A percentile compares a stretch with the other conserved stretches of the same genome.
These are phyloP conservation scores for Zymoseptoria pseudotritici DNA, from an alignment of 2,329 filamentous ascomycete genomes.

Conservation along the genomic window DNA sequence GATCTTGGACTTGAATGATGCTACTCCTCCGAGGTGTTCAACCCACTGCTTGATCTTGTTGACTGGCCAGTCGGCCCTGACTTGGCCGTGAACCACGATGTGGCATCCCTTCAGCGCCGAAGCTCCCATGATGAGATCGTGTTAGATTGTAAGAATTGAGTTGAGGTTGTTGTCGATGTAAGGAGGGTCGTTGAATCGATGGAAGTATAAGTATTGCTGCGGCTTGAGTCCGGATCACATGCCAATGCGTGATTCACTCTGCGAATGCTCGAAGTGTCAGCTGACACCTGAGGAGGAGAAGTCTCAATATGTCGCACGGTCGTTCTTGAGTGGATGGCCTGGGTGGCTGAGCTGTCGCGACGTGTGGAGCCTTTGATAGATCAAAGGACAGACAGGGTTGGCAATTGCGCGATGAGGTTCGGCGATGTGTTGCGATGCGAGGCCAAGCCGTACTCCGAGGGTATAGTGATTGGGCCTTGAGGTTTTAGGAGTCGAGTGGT, in stretches of 20 bases:
- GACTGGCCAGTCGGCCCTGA: slow-evolving; percentile 11
- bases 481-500: neutral
- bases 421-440: too few species aligned
- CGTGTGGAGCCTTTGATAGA: too few species aligned
- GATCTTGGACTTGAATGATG: slow-evolving; percentile 47
- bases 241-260: neutral
- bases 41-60: slow-evolving; percentile 55
- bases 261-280: neutral
- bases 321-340: too few species aligned
- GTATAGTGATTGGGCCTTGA: neutral
- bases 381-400: too few species aligned
- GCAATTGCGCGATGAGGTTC: too few species aligned
- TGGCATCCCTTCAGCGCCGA: slow-evolving; percentile 9
- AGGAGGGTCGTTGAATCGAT: neutral
- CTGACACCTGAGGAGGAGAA: neutral
- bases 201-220: neutral
- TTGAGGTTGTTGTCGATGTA: slow-evolving; percentile 13
- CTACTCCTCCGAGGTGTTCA: slow-evolving; percentile 52
- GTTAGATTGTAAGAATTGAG: neutral
- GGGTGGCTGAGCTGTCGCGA: too few species aligned
- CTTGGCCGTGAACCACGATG: slow-evolving; percentile 12
- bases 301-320: too few species aligned
- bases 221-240: neutral
- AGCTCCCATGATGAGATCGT: neutral
- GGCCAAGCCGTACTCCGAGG: too few species aligned